Percentiles rank a stretch among this genome's conserved stretches.
These are phyloP conservation scores for Pleurotus citrinopileatus DNA, from an alignment of 768 basidiomycete genomes.

Conservation along the genomic window DNA sequence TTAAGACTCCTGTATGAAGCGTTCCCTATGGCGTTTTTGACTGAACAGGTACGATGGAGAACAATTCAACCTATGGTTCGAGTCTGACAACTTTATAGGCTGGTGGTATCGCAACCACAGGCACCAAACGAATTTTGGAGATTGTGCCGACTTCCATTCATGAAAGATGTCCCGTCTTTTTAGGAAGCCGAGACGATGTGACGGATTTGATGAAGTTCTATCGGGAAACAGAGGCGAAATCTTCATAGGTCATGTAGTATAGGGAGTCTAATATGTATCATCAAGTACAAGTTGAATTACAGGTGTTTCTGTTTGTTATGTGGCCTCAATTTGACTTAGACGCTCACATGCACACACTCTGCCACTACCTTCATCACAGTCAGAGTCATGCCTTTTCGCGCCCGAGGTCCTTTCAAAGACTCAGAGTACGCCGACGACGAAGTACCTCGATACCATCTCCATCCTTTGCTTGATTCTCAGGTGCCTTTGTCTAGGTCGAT, in stretches of 20 bases:
- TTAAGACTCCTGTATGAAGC: conserved; percentile 94
- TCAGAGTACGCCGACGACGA: conserved; percentile 2
- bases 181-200: conserved; percentile 93
- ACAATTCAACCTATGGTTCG: no score
- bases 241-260: not conserved
- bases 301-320: no score
- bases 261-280: no score
- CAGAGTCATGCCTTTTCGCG: conserved; percentile 20
- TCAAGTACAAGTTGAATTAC: no score
- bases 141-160: conserved; percentile 85
- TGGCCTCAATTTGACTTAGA: no score
- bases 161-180: conserved; percentile 88
- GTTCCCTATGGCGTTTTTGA: conserved; percentile 96
- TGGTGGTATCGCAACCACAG: conserved; percentile 95
- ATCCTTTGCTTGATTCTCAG: not conserved
- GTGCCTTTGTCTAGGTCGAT: not conserved
- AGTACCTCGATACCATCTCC: not conserved
- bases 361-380: not conserved
- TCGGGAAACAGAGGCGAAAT: conserved; percentile 32
- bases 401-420: conserved; percentile 19
- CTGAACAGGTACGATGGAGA: conserved; percentile 95
- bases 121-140: conserved; percentile 90
- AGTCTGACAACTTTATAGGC: conserved; percentile 50
- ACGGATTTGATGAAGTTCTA: conserved; percentile 88
- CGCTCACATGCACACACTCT: no score